A percentile compares a stretch with the other conserved stretches of the same genome.
Evolutionary conservation across 2,329 filamentous ascomycete genomes (phyloP).

Genomic region (Diplodia sapinea): DNA sequence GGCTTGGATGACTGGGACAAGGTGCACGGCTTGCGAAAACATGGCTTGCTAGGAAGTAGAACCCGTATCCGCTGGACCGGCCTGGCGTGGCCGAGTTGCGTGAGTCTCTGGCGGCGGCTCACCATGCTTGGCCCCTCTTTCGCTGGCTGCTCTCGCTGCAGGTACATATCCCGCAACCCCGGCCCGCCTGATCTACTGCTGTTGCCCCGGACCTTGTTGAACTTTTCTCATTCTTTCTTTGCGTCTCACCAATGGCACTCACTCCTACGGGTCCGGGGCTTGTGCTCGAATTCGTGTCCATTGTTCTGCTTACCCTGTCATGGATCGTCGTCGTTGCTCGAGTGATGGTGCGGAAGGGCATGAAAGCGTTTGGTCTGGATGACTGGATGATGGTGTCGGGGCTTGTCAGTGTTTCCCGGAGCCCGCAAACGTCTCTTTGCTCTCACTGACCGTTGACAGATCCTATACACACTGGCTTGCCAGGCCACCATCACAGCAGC

Average conservation of each 20-base stretch:
- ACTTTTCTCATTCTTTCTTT: neutral
- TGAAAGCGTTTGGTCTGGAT: slow-evolving; percentile 9
- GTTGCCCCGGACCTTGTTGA: neutral
- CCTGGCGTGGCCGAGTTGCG: neutral
- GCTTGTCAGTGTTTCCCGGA: slow-evolving; percentile 6
- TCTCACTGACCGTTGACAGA: neutral
- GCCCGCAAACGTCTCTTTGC: neutral
- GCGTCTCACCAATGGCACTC: neutral
- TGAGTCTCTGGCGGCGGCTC: neutral
- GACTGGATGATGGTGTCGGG: slow-evolving; percentile 20
- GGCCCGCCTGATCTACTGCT: neutral
- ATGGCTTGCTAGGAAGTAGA: neutral
- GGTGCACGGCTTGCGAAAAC: neutral
- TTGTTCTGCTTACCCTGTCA: slow-evolving; percentile 6
- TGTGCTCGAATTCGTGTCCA: neutral
- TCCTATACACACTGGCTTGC: slow-evolving; percentile 17
- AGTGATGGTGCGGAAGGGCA: slow-evolving; percentile 5
- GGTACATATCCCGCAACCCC: neutral
- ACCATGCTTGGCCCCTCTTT: neutral
- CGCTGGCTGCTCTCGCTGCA: neutral
- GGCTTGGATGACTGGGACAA: neutral
- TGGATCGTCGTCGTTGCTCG: slow-evolving; percentile 4
- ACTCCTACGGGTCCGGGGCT: slow-evolving; percentile 2
- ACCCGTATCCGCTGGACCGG: neutral
- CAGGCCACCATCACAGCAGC: neutral